Percentiles rank a stretch among this genome's conserved stretches.
Conservation (phyloP, 2,329 filamentous ascomycete genomes). For the Penicillium sp. region DNA sequence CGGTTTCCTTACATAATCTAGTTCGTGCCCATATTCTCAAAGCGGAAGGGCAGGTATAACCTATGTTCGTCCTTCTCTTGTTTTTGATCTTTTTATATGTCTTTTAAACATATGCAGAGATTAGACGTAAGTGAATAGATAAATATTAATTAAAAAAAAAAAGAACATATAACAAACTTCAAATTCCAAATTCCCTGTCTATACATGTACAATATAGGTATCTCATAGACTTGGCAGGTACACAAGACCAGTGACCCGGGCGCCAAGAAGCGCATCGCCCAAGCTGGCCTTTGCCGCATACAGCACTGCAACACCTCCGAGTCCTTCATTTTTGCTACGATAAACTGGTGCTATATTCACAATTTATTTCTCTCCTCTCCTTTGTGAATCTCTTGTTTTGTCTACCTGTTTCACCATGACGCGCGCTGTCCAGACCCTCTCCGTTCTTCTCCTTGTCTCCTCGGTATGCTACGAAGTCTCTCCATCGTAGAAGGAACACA, state of each 20-base stretch:
- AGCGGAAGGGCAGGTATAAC: neutral
- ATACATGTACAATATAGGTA: no score
- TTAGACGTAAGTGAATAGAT: neutral
- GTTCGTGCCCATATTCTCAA: neutral
- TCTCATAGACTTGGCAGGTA: neutral
- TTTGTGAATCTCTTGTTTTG: conserved; percentile 5
- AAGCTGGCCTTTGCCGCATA: conserved; percentile 12
- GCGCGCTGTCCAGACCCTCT: conserved; percentile 88
- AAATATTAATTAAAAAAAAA: no score
- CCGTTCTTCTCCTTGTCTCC: conserved; percentile 78
- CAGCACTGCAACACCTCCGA: conserved; percentile 3
- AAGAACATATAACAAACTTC: neutral
- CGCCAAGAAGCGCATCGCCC: conserved; percentile 11
- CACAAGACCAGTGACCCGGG: conserved; percentile 7
- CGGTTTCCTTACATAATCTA: neutral
- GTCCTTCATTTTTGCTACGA: conserved; percentile 18
- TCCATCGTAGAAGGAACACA: neutral
- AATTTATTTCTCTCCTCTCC: conserved; percentile 6
- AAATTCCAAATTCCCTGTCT: neutral
- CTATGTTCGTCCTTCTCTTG: neutral
- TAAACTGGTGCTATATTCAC: conserved; percentile 1
- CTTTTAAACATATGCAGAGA: neutral
- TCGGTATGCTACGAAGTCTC: conserved; percentile 61
- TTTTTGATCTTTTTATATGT: neutral
- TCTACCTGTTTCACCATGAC: conserved; percentile 67